Conservation (phyloP, 2,329 filamentous ascomycete genomes). For the Aspergillus chevalieri region DNA sequence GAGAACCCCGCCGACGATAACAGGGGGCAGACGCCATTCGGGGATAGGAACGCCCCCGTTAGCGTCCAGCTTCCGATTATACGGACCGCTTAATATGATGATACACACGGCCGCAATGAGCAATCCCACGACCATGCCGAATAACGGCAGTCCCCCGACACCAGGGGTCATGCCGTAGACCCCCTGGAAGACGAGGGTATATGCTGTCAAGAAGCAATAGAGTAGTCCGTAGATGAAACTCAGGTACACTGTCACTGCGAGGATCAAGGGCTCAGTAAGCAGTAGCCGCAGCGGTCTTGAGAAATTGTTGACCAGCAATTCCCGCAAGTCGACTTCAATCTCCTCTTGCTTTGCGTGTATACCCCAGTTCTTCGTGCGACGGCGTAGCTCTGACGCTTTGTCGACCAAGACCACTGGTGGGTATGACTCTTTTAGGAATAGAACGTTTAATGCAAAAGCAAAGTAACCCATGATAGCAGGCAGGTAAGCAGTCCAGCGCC, state of each 20-base stretch:
- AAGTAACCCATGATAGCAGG: conserved; percentile 57
- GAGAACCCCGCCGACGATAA: conserved; percentile 47
- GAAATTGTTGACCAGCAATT: conserved; percentile 42
- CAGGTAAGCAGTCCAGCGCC: conserved; percentile 48
- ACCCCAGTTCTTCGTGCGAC: conserved; percentile 50
- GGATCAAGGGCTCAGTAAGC: conserved; percentile 31
- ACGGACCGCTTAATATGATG: conserved; percentile 59
- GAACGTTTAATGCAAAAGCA: conserved; percentile 57
- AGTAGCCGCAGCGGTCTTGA: conserved; percentile 33
- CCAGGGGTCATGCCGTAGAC: conserved; percentile 23
- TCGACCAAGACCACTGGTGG: conserved; percentile 47
- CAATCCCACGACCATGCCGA: conserved; percentile 41
- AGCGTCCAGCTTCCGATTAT: conserved; percentile 61
- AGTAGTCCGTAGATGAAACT: conserved; percentile 26
- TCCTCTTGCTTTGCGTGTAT: conserved; percentile 50
- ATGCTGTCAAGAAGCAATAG: conserved; percentile 22
- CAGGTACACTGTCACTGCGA: conserved; percentile 27
- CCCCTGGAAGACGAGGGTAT: conserved; percentile 23
- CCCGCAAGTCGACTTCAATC: conserved; percentile 42
- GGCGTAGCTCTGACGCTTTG: conserved; percentile 47
- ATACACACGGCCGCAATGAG: conserved; percentile 59
- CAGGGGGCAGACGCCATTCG: conserved; percentile 53
- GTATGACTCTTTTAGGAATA: conserved; percentile 50
- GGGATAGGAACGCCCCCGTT: conserved; percentile 57
- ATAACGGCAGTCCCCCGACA: conserved; percentile 23